Conservation (phyloP, 345 rosid genomes). For the Cardamine chenopodiifolia region DNA sequence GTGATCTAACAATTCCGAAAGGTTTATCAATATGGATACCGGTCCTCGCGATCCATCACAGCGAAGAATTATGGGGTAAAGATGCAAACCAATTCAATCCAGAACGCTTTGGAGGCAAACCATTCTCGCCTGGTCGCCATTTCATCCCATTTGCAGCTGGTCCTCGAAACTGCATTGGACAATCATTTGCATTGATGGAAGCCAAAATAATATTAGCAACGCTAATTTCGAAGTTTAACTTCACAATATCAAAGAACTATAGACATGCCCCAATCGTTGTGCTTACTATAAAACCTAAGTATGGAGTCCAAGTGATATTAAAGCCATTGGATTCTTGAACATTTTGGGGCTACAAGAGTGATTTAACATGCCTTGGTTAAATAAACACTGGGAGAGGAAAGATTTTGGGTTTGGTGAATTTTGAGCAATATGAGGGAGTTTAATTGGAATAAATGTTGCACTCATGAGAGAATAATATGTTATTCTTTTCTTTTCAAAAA, state of each 20-base stretch:
- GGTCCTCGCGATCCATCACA: conserved; percentile 89
- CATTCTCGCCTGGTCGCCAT: conserved; percentile 60
- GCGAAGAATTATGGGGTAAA: conserved; percentile 87
- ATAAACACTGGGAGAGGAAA: neutral
- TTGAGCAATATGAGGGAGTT: conserved; percentile 17
- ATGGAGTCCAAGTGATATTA: conserved; percentile 75
- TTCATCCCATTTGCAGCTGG: conserved; percentile 86
- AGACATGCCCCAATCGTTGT: conserved; percentile 77
- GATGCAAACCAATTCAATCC: conserved; percentile 91
- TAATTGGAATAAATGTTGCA: neutral
- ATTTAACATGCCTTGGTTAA: neutral
- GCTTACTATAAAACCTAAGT: conserved; percentile 74
- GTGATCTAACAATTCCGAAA: conserved; percentile 81
- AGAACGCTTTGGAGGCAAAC: conserved; percentile 63
- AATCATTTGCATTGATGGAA: conserved; percentile 83
- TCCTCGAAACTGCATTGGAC: conserved; percentile 76
- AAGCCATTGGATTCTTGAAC: conserved; percentile 48
- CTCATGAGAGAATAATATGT: conserved; percentile 5
- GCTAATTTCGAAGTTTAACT: conserved; percentile 59
- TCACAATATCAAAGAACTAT: conserved; percentile 56
- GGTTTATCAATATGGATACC: conserved; percentile 97
- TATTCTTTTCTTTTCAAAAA: conserved; percentile 1
- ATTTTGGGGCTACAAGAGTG: neutral
- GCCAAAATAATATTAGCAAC: conserved; percentile 74
- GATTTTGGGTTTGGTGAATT: neutral